Evolutionary conservation across 768 basidiomycete species (phyloP), one percentile per base, ranked within the genome.

Genomic region (Boletus rufocinnamomeus): DNA sequence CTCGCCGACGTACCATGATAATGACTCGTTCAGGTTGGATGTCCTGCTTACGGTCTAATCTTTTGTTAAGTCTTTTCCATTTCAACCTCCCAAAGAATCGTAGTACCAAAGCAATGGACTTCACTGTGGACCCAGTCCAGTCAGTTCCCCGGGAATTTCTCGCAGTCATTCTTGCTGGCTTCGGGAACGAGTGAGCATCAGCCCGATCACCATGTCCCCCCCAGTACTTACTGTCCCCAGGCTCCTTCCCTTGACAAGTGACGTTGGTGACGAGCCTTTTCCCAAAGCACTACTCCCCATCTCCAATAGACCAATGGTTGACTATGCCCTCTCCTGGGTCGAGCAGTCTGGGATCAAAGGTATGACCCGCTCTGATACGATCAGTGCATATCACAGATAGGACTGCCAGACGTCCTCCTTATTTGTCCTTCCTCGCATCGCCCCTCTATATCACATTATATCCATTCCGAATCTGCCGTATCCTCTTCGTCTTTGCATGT

Each of bases 261-360:
- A 90, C 67, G 79, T 91, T 67, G 92, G 91, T 55, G 91, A 92
- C 50, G 85, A 87, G 55, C 84, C 91, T 25, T 89, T 83, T 70
- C 90, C 92, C 41, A 98, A 98, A 70, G 89, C 94, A 8, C 76
- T 98, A 8, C 79, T 97, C 7, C 92, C 94, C 8, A 81, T 98
- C 37, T 92, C 86, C 27, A 96, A 97, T 67, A 88, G 81, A 61
- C 93, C 95, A 2, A 84, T 97, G 76, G 79, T 98, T 58, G 88
- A 93, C 68, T 90, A 91, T 63, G 81, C 84, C 9, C 79, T 98
- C 28, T 78, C 83, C 9, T 98, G 95, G 95, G 73, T 98, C 30
- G 91, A 96, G 64, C 83, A 89, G 43, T 87, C 93, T 13, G 92
- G 93, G 23, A 85, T 97, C 37, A 84, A 83, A 78, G 93, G 95